Conservation (phyloP, 306 rosid genomes). For the Malus orientalis region DNA sequence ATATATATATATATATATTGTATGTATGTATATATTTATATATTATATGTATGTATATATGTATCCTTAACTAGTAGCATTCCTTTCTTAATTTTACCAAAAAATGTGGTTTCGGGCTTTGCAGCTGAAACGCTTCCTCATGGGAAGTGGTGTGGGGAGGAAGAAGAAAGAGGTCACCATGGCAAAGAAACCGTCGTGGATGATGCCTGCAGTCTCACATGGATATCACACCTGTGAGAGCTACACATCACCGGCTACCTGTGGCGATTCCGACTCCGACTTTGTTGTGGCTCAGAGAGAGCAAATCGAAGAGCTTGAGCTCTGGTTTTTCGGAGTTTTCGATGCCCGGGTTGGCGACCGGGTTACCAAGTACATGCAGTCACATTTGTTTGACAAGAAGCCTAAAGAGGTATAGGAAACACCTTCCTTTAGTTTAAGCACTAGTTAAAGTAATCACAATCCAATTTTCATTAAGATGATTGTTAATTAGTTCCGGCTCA, state of each 20-base stretch:
- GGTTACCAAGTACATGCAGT: slow-evolving; percentile 56
- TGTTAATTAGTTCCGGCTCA: neutral
- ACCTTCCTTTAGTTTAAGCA: neutral
- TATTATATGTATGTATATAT: neutral
- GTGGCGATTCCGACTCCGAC: slow-evolving; percentile 38
- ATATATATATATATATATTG: too few species aligned
- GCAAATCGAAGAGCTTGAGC: slow-evolving; percentile 45
- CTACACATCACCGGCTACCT: slow-evolving; percentile 6
- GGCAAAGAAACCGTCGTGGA: slow-evolving; percentile 51
- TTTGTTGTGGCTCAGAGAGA: slow-evolving; percentile 71
- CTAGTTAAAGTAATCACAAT: neutral
- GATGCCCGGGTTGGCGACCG: slow-evolving; percentile 51
- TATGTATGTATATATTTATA: neutral
- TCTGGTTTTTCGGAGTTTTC: slow-evolving; percentile 79
- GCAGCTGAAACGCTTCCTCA: slow-evolving; percentile 31
- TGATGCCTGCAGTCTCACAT: slow-evolving; percentile 72
- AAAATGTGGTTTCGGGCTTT: slow-evolving; percentile 25
- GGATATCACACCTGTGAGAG: slow-evolving; percentile 48
- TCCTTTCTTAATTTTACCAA: neutral
- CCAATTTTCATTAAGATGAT: neutral
- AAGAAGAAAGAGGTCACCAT: slow-evolving; percentile 19
- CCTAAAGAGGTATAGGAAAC: slow-evolving; percentile 40
- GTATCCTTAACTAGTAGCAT: neutral
- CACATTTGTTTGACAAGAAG: slow-evolving; percentile 61
- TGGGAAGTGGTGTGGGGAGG: slow-evolving; percentile 19